A percentile compares a stretch with the other conserved stretches of the same genome.
Conservation (phyloP, 1,284 basidiomycete species). For the Puccinia horiana region DNA sequence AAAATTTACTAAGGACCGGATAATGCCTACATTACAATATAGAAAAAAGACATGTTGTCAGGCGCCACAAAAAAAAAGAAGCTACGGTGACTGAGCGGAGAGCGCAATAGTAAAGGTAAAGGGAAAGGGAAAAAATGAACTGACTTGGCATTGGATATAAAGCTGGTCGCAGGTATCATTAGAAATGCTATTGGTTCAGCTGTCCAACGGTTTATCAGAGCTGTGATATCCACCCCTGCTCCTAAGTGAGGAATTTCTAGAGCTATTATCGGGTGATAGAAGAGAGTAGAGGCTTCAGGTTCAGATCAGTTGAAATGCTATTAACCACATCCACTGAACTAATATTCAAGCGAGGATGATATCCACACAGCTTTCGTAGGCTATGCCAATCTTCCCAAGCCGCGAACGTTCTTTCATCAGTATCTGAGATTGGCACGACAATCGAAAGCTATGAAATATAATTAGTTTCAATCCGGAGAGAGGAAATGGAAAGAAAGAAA, state of each 20-base stretch:
- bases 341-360: slow-evolving; percentile 69
- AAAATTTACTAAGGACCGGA: slow-evolving; percentile 89
- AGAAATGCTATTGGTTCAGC: slow-evolving; percentile 87
- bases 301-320: neutral
- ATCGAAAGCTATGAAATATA: slow-evolving; percentile 25
- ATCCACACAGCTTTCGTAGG: slow-evolving; percentile 83
- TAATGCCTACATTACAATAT: slow-evolving; percentile 63
- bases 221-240: slow-evolving; percentile 69
- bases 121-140: neutral
- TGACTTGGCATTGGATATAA: slow-evolving; percentile 89
- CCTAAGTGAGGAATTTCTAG: slow-evolving; percentile 80
- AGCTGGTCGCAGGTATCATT: slow-evolving; percentile 82
- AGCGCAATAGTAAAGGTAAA: neutral
- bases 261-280: slow-evolving; percentile 62
- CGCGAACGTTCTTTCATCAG: slow-evolving; percentile 7
- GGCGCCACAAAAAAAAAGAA: neutral
- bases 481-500: slow-evolving; percentile 50
- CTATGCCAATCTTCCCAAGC: slow-evolving; percentile 99
- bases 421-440: slow-evolving; percentile 34
- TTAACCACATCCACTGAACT: slow-evolving; percentile 23
- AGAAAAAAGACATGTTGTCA: neutral
- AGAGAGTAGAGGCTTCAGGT: neutral
- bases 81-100: neutral
- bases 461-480: neutral
- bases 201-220: slow-evolving; percentile 78